phyloP scores from a whole-genome alignment of 805 yeast genomes.

The Candida takata region DNA sequence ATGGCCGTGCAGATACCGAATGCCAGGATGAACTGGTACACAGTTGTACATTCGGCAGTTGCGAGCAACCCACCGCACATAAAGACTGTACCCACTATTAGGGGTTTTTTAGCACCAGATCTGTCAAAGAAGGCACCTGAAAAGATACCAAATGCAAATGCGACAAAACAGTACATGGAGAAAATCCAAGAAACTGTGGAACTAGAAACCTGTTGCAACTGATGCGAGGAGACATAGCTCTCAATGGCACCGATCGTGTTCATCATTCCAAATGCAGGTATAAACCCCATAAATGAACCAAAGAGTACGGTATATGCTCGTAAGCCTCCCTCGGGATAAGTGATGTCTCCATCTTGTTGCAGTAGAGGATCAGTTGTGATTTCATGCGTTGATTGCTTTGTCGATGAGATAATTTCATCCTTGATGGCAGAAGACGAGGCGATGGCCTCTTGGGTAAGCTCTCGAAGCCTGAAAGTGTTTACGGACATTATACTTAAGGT shows the following conservation, averaged over 20 bases:
- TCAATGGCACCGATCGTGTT: conserved; percentile 64
- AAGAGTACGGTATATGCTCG: conserved; percentile 50
- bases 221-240: conserved; percentile 49
- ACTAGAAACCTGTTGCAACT: conserved; percentile 40
- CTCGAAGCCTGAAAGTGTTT: not conserved
- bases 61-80: conserved; percentile 50
- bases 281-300: conserved; percentile 54
- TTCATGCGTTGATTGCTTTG: not conserved
- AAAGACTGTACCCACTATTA: conserved; percentile 37
- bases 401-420: not conserved
- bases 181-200: conserved; percentile 62
- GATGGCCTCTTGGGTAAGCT: not conserved
- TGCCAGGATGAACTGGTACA: conserved; percentile 56
- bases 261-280: conserved; percentile 52
- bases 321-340: conserved; percentile 49
- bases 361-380: not conserved
- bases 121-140: conserved; percentile 59
- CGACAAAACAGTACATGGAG: conserved; percentile 48
- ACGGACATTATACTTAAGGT: no score
- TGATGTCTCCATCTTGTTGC: conserved; percentile 14
- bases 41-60: conserved; percentile 43
- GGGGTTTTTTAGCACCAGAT: conserved; percentile 44
- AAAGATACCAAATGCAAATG: conserved; percentile 45
- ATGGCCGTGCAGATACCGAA: conserved; percentile 50
- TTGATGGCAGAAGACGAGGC: not conserved